Evolutionary conservation across 2,329 filamentous ascomycete genomes (phyloP).

Genomic region (Exserohilum turcica): DNA sequence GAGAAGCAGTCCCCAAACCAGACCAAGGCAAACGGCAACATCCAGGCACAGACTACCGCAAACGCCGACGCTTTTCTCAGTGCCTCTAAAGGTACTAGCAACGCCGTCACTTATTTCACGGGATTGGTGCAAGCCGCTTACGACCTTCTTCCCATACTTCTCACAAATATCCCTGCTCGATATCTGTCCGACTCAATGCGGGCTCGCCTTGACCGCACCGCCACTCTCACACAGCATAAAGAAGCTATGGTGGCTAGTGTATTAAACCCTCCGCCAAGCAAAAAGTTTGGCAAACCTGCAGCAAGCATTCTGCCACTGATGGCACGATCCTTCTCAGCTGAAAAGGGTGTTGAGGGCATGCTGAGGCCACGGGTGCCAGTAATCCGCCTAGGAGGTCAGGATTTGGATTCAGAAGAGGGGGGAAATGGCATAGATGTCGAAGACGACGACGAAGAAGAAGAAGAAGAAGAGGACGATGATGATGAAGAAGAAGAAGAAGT

Average conservation of each 20-base stretch:
- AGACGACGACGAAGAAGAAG: constrained; percentile 20
- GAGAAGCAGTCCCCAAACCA: constrained; percentile 47
- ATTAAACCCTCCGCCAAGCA: constrained; percentile 72
- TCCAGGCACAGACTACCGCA: constrained; percentile 46
- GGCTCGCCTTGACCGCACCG: constrained; percentile 77
- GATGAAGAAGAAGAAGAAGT: constrained; percentile 1
- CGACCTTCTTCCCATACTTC: constrained; percentile 64
- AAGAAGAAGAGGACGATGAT: constrained; percentile 56
- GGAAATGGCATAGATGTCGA: constrained; percentile 29
- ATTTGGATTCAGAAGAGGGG: constrained; percentile 29
- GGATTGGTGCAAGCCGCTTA: constrained; percentile 63
- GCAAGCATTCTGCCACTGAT: constrained; percentile 83
- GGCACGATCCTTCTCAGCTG: constrained; percentile 65
- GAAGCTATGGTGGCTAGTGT: constrained; percentile 81
- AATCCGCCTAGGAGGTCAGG: constrained; percentile 37
- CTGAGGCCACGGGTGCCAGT: constrained; percentile 58
- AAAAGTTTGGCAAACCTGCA: constrained; percentile 63
- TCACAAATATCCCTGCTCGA: constrained; percentile 68
- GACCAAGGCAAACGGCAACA: constrained; percentile 49
- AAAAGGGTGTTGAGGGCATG: constrained; percentile 73
- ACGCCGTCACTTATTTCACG: constrained; percentile 44
- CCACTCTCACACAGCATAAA: constrained; percentile 71
- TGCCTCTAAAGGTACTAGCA: constrained; percentile 40
- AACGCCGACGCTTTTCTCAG: constrained; percentile 77
- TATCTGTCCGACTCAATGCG: constrained; percentile 73